Base-by-base conservation (phyloP, 2,329 filamentous ascomycete species). In the Fusarium sp. region DNA sequence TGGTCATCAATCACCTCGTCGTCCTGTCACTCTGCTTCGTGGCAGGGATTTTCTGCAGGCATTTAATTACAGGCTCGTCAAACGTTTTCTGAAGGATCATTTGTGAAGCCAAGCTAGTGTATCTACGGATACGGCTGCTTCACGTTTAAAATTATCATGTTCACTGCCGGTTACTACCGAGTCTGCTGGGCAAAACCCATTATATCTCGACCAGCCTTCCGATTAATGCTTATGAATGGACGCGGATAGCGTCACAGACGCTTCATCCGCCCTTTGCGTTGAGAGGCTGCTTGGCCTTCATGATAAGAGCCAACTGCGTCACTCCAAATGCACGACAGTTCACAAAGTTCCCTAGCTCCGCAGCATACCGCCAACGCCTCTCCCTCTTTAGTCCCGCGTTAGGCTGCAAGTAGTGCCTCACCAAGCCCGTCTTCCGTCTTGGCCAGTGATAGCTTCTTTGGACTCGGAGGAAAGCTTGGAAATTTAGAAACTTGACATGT, bases 351-450 rank as follows among this genome's bases (percentile, higher is more conserved):
- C 58, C 52, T 57, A 46, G 51, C 57, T 55, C 37, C 54, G 51
- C 45, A 67, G 45, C 29, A 46, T 62, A 55, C 58, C 68, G 51
- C 42, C 70, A 42, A 54, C 71, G 67, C 71, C 58, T 73, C 70
- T 71, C 55, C 70, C 66, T 73, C 60, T 48, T 52, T 66, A 73
- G 70, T 46, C 54, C 48, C 61, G 33, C 51, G 52, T 67, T 70
- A 58, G 64, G 60, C 56, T 58, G 29, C 58, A 23, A 45, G 29
- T 58, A 67, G 61, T 45, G 37, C 46, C 42, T 45, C 35, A 44
- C 44, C 35, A 44, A 57, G 68, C 51, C 45, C 31, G 37, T 61
- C 45, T 70, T 62, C 38, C 45, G 51, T 66, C 51, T 70, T 63
- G 46, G 58, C 44, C 45, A 46, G 44, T 19, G 54, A 64, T 56